Percentiles rank a stretch among this genome's conserved stretches.
Evolutionary conservation across 441 rosid species (phyloP).

Genomic region (Brassica hybrid): DNA sequence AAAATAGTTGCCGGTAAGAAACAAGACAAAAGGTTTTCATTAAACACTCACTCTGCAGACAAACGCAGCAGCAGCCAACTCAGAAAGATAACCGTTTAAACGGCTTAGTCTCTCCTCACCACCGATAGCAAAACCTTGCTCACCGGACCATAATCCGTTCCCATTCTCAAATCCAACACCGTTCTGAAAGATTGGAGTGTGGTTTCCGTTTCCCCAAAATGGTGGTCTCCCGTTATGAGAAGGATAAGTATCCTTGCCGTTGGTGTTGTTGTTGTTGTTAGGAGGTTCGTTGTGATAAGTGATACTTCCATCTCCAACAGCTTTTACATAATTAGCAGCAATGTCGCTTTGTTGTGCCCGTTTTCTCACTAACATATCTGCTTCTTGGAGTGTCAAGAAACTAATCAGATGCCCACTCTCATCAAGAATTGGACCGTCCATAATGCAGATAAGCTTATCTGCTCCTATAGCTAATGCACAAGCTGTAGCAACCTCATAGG

Average conservation of each 20-base stretch:
- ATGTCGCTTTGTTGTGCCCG: slow-evolving; percentile 89
- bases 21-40: not conserved
- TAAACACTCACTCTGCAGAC: slow-evolving; percentile 77
- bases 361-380: slow-evolving; percentile 79
- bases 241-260: slow-evolving; percentile 18
- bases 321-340: slow-evolving; percentile 87
- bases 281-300: slow-evolving; percentile 40
- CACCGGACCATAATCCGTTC: slow-evolving; percentile 76
- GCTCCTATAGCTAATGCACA: slow-evolving; percentile 94
- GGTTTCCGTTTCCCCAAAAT: slow-evolving; percentile 39
- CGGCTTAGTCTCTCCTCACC: slow-evolving; percentile 83
- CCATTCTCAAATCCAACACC: slow-evolving; percentile 92
- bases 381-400: slow-evolving; percentile 84
- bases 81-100: slow-evolving; percentile 76
- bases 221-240: slow-evolving; percentile 53
- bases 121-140: slow-evolving; percentile 95
- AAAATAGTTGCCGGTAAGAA: not conserved
- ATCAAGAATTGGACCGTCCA: slow-evolving; percentile 87
- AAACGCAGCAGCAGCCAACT: slow-evolving; percentile 92
- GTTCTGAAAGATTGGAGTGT: slow-evolving; percentile 60
- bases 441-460: slow-evolving; percentile 84
- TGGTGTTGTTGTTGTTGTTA: slow-evolving; percentile 41
- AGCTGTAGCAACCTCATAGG: slow-evolving; percentile 95
- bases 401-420: slow-evolving; percentile 79
- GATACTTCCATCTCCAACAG: slow-evolving; percentile 68